Conservation (phyloP, 768 basidiomycete species). For the Termitomyces sp. region DNA sequence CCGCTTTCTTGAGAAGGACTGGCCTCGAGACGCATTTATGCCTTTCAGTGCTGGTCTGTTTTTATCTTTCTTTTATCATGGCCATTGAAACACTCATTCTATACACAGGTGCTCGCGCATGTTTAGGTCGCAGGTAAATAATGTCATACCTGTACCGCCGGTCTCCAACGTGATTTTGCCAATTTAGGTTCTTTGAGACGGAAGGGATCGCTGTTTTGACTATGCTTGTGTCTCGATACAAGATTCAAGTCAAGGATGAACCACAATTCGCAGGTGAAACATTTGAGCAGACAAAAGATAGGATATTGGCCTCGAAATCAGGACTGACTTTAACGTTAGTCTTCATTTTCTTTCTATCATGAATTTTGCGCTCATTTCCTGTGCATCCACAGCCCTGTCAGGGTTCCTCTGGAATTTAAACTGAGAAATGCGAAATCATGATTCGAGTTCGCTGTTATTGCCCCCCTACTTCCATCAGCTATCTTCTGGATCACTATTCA, state of each 20-base stretch:
- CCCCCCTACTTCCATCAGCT: too few species aligned
- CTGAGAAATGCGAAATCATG: constrained; percentile 13
- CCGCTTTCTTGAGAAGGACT: constrained; percentile 43
- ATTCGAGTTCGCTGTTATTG: neutral
- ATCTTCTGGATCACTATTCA: too few species aligned
- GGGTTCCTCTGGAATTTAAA: constrained; percentile 28
- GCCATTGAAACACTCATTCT: neutral
- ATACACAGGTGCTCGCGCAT: constrained; percentile 34
- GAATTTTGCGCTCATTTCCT: neutral
- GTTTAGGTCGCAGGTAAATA: constrained; percentile 36
- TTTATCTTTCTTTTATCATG: neutral
- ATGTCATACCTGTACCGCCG: neutral
- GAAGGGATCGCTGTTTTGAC: constrained; percentile 47
- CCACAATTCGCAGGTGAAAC: constrained; percentile 40
- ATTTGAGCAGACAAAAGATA: constrained; percentile 37
- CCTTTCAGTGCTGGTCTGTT: constrained; percentile 43
- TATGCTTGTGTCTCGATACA: constrained; percentile 39
- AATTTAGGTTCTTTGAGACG: constrained; percentile 42
- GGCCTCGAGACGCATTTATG: constrained; percentile 48
- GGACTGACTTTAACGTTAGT: constrained; percentile 43
- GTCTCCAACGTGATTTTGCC: neutral
- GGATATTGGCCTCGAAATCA: constrained; percentile 29
- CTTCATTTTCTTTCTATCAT: neutral
- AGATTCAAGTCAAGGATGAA: constrained; percentile 44
- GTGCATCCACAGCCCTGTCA: constrained; percentile 19